A percentile compares a stretch with the other conserved stretches of the same genome.
Conservation (phyloP, 768 basidiomycete genomes). For the Cyclocybe aegerita region DNA sequence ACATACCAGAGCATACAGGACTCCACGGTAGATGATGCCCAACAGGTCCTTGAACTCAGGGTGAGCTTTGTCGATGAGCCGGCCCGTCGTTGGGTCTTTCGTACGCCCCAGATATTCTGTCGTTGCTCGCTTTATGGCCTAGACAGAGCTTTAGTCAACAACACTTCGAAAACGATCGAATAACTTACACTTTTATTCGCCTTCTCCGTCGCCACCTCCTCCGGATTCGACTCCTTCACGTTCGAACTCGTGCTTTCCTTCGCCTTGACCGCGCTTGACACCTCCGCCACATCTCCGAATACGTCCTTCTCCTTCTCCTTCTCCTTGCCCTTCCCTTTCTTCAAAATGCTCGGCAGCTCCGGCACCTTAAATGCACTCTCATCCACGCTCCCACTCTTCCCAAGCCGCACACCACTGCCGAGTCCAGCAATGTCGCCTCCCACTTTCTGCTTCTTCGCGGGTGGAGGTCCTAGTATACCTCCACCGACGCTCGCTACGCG, state of each 20-base stretch:
- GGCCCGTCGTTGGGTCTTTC: constrained; percentile 32
- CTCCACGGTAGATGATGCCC: constrained; percentile 44
- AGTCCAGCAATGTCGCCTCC: constrained; percentile 29
- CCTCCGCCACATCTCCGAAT: constrained; percentile 31
- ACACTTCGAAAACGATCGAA: not conserved
- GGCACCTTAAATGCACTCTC: constrained; percentile 52
- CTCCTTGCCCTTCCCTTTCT: constrained; percentile 32
- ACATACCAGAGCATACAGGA: constrained; percentile 50
- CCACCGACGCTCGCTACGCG: constrained; percentile 28
- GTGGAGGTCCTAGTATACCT: constrained; percentile 12
- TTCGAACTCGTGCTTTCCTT: constrained; percentile 25
- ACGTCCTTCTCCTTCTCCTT: constrained; percentile 39
- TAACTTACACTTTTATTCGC: constrained; percentile 59
- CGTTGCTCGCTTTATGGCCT: constrained; percentile 47
- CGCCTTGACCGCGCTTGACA: constrained; percentile 15
- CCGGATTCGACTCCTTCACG: constrained; percentile 17
- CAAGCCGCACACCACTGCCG: constrained; percentile 36
- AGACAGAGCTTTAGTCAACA: not conserved
- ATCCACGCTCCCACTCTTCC: constrained; percentile 18
- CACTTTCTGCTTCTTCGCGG: constrained; percentile 33
- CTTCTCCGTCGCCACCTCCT: constrained; percentile 41
- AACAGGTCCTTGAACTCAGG: constrained; percentile 54
- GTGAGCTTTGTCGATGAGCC: constrained; percentile 40
- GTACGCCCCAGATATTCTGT: constrained; percentile 38
- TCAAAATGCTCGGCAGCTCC: constrained; percentile 31